Conservation (phyloP, 2,329 filamentous ascomycete species). For the Monilinia vaccinii-corymbosi region DNA sequence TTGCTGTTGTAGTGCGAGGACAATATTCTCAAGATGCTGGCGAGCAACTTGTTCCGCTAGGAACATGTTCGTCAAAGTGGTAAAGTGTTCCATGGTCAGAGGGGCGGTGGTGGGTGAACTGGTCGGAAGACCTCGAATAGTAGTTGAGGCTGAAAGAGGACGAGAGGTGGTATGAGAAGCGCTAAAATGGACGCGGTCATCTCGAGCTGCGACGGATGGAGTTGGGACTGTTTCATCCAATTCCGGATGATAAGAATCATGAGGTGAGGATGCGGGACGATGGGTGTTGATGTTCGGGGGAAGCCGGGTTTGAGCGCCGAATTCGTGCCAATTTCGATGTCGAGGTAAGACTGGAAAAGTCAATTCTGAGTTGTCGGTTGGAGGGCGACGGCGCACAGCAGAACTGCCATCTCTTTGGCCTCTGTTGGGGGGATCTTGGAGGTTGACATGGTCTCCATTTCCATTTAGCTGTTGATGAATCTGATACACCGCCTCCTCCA, state of each 20-base stretch:
- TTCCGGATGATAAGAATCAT: slow-evolving; percentile 19
- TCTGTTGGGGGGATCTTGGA: slow-evolving; percentile 23
- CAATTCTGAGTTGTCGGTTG: slow-evolving; percentile 22
- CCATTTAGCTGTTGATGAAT: slow-evolving; percentile 10
- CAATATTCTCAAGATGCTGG: slow-evolving; percentile 45
- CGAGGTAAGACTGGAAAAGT: slow-evolving; percentile 19
- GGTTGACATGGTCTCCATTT: slow-evolving; percentile 12
- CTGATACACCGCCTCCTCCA: slow-evolving; percentile 35
- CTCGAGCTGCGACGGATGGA: slow-evolving; percentile 8
- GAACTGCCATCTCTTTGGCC: slow-evolving; percentile 13
- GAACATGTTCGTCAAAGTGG: slow-evolving; percentile 42
- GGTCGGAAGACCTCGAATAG: slow-evolving; percentile 24
- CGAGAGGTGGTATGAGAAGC: slow-evolving; percentile 15
- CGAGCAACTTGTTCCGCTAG: slow-evolving; percentile 48
- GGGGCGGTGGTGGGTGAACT: slow-evolving; percentile 23
- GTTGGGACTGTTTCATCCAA: slow-evolving; percentile 17
- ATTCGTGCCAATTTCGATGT: slow-evolving; percentile 13
- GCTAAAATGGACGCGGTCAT: slow-evolving; percentile 4
- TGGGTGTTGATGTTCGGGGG: slow-evolving; percentile 20
- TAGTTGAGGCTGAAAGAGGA: slow-evolving; percentile 28
- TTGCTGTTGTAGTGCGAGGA: slow-evolving; percentile 38
- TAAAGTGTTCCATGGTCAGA: slow-evolving; percentile 38
- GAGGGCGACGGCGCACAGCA: slow-evolving; percentile 17
- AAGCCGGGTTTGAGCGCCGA: slow-evolving; percentile 13
- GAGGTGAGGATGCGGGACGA: slow-evolving; percentile 23